These are phyloP conservation scores for Xerocomellus amylosporus DNA, from an alignment of 768 basidiomycete species.

Conservation along the genomic window DNA sequence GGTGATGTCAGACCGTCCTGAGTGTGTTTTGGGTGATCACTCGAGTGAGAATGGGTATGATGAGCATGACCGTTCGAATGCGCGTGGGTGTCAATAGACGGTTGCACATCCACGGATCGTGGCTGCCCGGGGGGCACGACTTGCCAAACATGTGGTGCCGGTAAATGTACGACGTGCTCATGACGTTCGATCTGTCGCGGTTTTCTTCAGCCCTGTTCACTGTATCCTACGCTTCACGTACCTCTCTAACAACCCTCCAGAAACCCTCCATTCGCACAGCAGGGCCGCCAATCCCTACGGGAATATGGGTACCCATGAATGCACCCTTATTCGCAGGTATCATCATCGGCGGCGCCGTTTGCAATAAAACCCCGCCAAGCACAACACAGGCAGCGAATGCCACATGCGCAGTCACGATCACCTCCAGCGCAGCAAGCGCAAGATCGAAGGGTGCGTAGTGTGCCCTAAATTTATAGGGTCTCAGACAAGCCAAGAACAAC, in stretches of 20 bases:
- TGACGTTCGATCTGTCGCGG: conserved; percentile 72
- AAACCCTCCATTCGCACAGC: conserved; percentile 79
- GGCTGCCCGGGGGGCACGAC: conserved; percentile 49
- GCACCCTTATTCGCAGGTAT: conserved; percentile 12
- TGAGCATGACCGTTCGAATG: conserved; percentile 14
- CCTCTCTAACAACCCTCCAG: conserved; percentile 77
- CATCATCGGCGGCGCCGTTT: conserved; percentile 69
- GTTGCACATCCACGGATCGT: conserved; percentile 3
- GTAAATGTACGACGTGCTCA: conserved; percentile 77
- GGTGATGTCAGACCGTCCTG: conserved; percentile 25
- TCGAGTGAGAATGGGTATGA: not conserved
- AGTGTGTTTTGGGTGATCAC: conserved; percentile 6
- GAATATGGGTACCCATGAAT: not conserved
- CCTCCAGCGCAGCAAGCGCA: conserved; percentile 74
- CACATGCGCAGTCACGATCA: conserved; percentile 74
- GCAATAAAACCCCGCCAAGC: conserved; percentile 82
- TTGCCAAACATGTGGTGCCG: conserved; percentile 88
- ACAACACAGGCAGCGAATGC: conserved; percentile 83
- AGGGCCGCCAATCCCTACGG: conserved; percentile 14
- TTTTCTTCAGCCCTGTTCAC: not conserved
- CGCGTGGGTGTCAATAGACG: not conserved
- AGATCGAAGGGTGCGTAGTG: conserved; percentile 80
- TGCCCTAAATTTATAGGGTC: conserved; percentile 22
- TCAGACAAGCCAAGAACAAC: not conserved
- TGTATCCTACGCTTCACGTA: conserved; percentile 33